Base-by-base conservation (phyloP, 495 filamentous ascomycete species). In the Penicillium riverlandense region DNA sequence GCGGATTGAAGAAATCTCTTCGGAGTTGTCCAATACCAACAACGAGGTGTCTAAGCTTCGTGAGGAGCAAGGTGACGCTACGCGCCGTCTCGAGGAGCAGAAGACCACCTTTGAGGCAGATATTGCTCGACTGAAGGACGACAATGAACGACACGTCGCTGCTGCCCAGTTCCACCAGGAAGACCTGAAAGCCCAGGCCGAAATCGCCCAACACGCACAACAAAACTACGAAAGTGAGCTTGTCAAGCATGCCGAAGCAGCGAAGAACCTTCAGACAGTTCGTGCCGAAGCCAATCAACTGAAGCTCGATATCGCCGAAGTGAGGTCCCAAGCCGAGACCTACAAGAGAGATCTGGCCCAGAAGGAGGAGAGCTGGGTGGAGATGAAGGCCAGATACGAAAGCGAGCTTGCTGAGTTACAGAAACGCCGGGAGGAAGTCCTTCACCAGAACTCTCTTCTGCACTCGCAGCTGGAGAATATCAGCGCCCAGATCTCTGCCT, bases 211-310 rank as follows among this genome's bases (percentile, higher is more conserved):
- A 42, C 86, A 86, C 57, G 90, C 92, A 7, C 94, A 97, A 59
- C 83, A 94, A 50, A 89, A 91, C 48, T 99, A 99, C 53, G 94
- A 99, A 59, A 79, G 76, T 40, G 94, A 97, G 53, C 75, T 97
- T 1, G 79, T 95, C 53, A 95, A 90, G 62, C 94, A 99, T 58
- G 90, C 89, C 3, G 88, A 95, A 47, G 91, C 94, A 11, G 87
- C 90, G 1, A 88, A 88, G 64, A 73, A 78, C 13, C 64, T 97
- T 16, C 88, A 94, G 46, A 74, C 72, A 34, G 68, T 94, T 38
- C 85, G 94, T 33, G 71, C 66, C 8, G 88, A 97, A 50, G 75
- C 85, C 61, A 89, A 94, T 54, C 71, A 90, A 37, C 66, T 97
- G 37, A 87, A 83, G 63, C 81, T 85, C 0, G 77, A 94, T 35